A percentile compares a stretch with the other conserved stretches of the same genome.
These are phyloP conservation scores for Botrytis aclada DNA, from an alignment of 2,329 filamentous ascomycete genomes.

Conservation along the genomic window DNA sequence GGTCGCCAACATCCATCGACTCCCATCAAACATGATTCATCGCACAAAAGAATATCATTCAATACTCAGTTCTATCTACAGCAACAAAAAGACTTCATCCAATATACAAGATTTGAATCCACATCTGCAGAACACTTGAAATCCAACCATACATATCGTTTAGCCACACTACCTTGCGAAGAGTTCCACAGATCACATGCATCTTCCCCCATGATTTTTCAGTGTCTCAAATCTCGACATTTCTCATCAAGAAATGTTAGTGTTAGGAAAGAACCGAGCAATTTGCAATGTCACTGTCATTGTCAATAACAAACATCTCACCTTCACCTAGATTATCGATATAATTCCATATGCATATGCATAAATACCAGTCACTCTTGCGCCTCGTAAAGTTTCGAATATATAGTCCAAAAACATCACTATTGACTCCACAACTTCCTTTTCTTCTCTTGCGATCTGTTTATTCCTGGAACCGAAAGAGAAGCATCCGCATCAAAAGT, in stretches of 20 bases:
- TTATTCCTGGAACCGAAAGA: background rate
- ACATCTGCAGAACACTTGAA: background rate
- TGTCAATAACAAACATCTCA: background rate
- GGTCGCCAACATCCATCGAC: background rate
- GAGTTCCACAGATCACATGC: no score
- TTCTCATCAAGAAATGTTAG: no score
- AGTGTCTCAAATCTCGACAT: background rate
- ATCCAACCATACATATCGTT: background rate
- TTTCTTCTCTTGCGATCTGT: no score
- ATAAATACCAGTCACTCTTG: fast-evolving
- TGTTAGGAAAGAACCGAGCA: no score
- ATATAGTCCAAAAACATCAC: background rate
- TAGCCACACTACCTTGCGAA: background rate
- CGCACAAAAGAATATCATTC: background rate
- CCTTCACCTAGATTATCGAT: background rate
- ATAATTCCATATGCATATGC: background rate
- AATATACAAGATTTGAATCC: background rate
- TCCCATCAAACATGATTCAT: background rate
- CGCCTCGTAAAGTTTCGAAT: background rate
- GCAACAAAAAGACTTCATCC: background rate
- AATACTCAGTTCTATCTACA: background rate
- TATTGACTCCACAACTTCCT: fast-evolving
- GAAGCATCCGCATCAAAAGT: background rate
- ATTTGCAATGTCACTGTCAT: background rate
- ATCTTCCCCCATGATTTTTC: no score